A percentile compares a stretch with the other conserved stretches of the same genome.
These are phyloP conservation scores for Raphidocelis subcapitata DNA, from an alignment of 139 green algal genomes.

Conservation along the genomic window DNA sequence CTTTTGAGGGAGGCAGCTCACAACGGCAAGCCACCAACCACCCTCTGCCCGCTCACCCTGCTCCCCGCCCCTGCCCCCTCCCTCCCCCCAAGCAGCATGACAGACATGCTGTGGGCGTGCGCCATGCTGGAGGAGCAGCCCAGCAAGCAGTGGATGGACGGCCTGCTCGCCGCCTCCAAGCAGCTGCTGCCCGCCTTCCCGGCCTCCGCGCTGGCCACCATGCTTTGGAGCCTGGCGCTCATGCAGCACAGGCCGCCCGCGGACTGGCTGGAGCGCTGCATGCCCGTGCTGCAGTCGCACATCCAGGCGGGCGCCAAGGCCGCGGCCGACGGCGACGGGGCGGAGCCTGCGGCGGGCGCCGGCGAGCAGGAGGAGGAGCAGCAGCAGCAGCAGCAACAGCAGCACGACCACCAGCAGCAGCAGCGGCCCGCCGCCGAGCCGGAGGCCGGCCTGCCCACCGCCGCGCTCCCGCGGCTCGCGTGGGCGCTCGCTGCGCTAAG, in stretches of 20 bases:
- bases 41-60: background rate
- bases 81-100: background rate
- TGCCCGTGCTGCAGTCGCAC: background rate
- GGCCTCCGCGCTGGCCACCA: background rate
- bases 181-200: slow-evolving; percentile 12
- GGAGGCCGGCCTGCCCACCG: too few species aligned
- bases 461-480: background rate
- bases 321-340: background rate
- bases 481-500: slow-evolving; percentile 18
- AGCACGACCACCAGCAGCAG: background rate
- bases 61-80: background rate
- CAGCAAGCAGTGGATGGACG: slow-evolving; percentile 12
- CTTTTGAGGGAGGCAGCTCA: background rate
- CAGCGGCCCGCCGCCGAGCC: background rate
- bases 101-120: slow-evolving; percentile 20
- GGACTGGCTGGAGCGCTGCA: slow-evolving; percentile 13
- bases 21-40: background rate
- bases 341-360: background rate
- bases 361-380: background rate
- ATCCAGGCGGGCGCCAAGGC: background rate
- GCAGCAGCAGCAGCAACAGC: background rate
- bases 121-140: slow-evolving; percentile 30
- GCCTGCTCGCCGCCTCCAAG: background rate
- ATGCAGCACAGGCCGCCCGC: slow-evolving; percentile 17
- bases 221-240: slow-evolving; percentile 15